phyloP scores from a whole-genome alignment of 2,329 filamentous ascomycete genomes.

The Clonostachys rhizophaga region DNA sequence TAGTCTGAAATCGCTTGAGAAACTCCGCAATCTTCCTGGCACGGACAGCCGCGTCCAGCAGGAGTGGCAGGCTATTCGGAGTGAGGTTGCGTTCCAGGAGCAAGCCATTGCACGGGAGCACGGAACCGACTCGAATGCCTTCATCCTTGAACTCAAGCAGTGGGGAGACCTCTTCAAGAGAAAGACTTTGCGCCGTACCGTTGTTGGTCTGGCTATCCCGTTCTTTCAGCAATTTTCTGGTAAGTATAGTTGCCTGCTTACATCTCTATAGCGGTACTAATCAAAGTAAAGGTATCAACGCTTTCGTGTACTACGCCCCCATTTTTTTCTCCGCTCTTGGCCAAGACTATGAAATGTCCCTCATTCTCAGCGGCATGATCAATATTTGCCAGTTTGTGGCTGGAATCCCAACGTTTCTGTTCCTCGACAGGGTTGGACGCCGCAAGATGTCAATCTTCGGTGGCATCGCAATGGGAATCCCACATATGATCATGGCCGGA shows the following conservation, averaged over 20 bases:
- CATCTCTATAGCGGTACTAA: slow-evolving; percentile 18
- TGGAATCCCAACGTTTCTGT: slow-evolving; percentile 3
- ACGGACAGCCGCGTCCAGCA: slow-evolving; percentile 9
- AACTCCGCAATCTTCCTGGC: slow-evolving; percentile 15
- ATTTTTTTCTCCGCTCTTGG: slow-evolving; percentile 33
- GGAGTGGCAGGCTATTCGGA: slow-evolving; percentile 9
- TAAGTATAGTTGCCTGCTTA: slow-evolving; percentile 9
- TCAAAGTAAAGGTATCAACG: slow-evolving; percentile 26
- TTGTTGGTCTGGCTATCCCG: slow-evolving; percentile 29
- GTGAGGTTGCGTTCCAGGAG: slow-evolving; percentile 7
- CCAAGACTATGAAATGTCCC: slow-evolving; percentile 21
- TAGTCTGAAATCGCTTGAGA: slow-evolving; percentile 51
- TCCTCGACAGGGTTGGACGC: slow-evolving; percentile 39
- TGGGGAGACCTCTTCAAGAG: slow-evolving; percentile 42
- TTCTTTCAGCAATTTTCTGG: slow-evolving; percentile 37
- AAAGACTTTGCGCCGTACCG: slow-evolving; percentile 33
- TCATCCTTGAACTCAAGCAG: slow-evolving; percentile 30
- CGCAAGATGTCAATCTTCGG: slow-evolving; percentile 36
- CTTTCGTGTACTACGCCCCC: slow-evolving; percentile 40
- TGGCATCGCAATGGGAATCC: slow-evolving; percentile 41
- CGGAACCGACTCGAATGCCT: not conserved
- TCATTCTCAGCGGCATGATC: slow-evolving; percentile 32
- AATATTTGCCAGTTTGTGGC: slow-evolving; percentile 37
- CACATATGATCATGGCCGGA: slow-evolving; percentile 45
- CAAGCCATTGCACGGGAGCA: not conserved